Evolutionary conservation across 106 monocot species (phyloP).

Genomic region (Chionographis japonica): DNA sequence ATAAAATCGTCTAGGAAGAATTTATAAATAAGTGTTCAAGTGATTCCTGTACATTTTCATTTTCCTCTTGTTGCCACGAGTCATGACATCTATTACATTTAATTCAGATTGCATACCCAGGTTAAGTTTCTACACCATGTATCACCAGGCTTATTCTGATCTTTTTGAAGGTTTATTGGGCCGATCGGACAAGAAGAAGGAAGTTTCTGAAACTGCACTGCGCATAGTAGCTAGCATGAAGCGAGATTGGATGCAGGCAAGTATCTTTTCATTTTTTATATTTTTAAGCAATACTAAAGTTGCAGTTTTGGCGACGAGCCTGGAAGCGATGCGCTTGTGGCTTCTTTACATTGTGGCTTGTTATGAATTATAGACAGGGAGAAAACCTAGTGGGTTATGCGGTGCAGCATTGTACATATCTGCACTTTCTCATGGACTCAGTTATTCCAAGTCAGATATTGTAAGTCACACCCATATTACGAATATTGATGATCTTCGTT

Average conservation of each 20-base stretch:
- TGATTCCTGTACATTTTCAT: neutral
- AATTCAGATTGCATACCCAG: too few species aligned
- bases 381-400: constrained; percentile 96
- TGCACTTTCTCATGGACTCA: constrained; percentile 82
- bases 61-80: neutral
- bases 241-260: constrained; percentile 96
- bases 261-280: constrained; percentile 1
- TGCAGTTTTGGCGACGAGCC: too few species aligned
- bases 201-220: constrained; percentile 67
- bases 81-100: too few species aligned
- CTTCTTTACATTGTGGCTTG: constrained; percentile 1
- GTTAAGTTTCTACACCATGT: too few species aligned
- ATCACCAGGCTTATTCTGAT: too few species aligned
- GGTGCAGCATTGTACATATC: constrained; percentile 94
- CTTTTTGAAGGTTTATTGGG: constrained; percentile 52
- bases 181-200: constrained; percentile 42
- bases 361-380: constrained; percentile 66
- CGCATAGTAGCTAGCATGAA: constrained; percentile 93
- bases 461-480: constrained; percentile 36
- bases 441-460: constrained; percentile 80
- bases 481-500: neutral
- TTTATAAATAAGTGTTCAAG: too few species aligned
- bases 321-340: too few species aligned
- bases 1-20: too few species aligned
- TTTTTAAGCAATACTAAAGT: too few species aligned